phyloP scores from a whole-genome alignment of 148 eudicot genomes.

The Rhododendron molle region DNA sequence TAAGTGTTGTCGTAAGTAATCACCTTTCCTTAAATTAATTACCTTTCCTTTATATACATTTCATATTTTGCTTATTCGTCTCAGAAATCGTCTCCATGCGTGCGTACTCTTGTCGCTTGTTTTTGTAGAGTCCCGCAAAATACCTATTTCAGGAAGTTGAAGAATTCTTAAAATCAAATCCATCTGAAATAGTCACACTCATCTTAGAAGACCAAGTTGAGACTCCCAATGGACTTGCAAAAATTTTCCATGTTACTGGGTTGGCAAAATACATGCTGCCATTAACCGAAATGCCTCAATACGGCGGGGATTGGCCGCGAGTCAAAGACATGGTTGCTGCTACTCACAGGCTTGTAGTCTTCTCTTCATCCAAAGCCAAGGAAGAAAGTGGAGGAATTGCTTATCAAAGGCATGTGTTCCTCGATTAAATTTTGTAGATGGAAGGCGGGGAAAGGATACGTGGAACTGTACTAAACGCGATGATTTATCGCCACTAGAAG shows the following conservation, averaged over 20 bases:
- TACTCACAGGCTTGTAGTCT: not conserved
- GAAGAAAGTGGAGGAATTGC: not conserved
- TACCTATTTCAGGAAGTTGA: not conserved
- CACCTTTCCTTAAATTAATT: no score
- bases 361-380: not conserved
- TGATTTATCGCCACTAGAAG: not conserved
- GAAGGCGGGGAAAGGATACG: not conserved
- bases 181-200: not conserved
- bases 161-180: not conserved
- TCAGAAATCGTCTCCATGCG: no score
- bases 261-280: not conserved
- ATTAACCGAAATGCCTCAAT: not conserved
- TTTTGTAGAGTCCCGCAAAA: not conserved
- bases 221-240: not conserved
- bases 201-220: not conserved
- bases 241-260: not conserved
- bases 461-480: not conserved
- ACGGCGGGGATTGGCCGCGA: not conserved
- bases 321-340: not conserved
- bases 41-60: no score
- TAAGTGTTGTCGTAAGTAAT: not conserved
- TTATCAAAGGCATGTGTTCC: not conserved
- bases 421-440: not conserved
- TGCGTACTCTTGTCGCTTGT: no score
- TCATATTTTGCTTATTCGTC: no score